Conservation (phyloP, 1,284 basidiomycete species). For the Apiotrichum porosum region DNA sequence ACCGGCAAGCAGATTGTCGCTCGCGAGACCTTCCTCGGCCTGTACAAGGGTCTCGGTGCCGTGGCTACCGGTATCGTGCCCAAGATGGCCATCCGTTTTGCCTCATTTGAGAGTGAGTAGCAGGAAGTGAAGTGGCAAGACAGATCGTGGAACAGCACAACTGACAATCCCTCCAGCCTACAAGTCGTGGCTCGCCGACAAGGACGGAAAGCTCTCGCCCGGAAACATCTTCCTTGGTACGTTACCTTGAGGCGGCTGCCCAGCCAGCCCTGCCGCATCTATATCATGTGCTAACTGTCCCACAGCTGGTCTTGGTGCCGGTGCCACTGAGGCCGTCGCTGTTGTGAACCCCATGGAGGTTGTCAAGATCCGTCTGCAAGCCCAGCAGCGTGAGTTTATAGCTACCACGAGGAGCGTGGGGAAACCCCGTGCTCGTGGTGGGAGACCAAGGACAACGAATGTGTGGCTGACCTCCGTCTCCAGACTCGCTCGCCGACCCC, state of each 20-base stretch:
- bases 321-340: slow-evolving; percentile 86
- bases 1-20: slow-evolving; percentile 85
- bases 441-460: too few species aligned
- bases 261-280: too few species aligned
- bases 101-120: slow-evolving; percentile 74
- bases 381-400: slow-evolving; percentile 65
- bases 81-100: slow-evolving; percentile 99
- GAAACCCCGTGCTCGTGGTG: too few species aligned
- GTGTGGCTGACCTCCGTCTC: too few species aligned
- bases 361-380: slow-evolving; percentile 97
- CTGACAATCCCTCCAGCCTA: slow-evolving; percentile 55
- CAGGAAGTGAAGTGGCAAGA: not conserved
- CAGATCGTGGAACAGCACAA: too few species aligned
- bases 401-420: not conserved
- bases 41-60: slow-evolving; percentile 99
- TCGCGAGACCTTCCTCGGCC: slow-evolving; percentile 87
- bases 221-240: slow-evolving; percentile 51
- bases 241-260: too few species aligned
- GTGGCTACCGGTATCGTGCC: slow-evolving; percentile 96
- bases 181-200: slow-evolving; percentile 67
- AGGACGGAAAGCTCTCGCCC: slow-evolving; percentile 32
- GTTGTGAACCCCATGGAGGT: slow-evolving; percentile 99
- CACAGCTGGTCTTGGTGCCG: slow-evolving; percentile 86
- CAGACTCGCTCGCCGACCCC: slow-evolving; percentile 88
- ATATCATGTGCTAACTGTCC: slow-evolving; percentile 43